phyloP scores from a whole-genome alignment of 805 yeast species.

The Ogataea neopini region DNA sequence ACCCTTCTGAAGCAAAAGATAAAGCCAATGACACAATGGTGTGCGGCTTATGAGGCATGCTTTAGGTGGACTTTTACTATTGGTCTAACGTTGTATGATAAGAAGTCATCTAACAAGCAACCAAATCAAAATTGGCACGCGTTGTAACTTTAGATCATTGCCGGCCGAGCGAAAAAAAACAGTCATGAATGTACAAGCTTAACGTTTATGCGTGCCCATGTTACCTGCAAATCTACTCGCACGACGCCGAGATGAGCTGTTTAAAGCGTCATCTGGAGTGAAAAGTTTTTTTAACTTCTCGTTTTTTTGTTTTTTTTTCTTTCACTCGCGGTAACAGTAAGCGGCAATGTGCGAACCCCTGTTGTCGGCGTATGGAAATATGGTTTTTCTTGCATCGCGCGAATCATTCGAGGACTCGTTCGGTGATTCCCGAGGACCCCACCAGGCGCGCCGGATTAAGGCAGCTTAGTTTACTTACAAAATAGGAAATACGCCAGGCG shows the following conservation, averaged over 20 bases:
- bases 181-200: too few species aligned
- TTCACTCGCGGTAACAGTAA: neutral
- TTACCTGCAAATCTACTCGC: too few species aligned
- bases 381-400: too few species aligned
- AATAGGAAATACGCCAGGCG: neutral
- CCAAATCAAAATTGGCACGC: too few species aligned
- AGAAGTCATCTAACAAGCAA: too few species aligned
- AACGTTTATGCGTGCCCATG: too few species aligned
- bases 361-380: too few species aligned
- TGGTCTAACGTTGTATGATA: too few species aligned
- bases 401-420: neutral
- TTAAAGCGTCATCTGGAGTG: neutral
- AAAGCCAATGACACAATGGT: neutral
- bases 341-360: neutral
- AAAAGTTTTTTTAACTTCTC: neutral
- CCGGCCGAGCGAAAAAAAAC: too few species aligned
- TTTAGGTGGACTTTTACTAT: too few species aligned
- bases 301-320: neutral
- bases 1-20: neutral
- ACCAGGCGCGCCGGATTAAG: neutral
- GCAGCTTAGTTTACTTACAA: neutral
- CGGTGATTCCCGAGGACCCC: neutral
- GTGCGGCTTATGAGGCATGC: neutral
- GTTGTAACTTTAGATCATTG: too few species aligned
- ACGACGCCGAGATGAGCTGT: too few species aligned